Conservation (phyloP, 2,329 filamentous ascomycete species). For the Plectosphaerella plurivora region DNA sequence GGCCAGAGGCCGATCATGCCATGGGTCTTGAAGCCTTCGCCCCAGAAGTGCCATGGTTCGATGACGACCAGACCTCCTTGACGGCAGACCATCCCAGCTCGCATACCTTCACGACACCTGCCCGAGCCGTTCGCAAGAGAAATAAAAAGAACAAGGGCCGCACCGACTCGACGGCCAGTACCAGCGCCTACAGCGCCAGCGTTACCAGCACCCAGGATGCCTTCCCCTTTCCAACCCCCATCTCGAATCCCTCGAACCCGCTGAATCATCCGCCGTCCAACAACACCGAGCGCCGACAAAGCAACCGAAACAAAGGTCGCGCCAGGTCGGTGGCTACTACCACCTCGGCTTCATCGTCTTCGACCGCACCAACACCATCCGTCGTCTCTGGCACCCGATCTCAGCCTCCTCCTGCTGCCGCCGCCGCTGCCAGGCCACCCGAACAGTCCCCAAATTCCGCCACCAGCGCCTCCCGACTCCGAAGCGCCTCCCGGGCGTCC, state of each 20-base stretch:
- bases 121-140: background rate
- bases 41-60: background rate
- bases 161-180: conserved; percentile 2
- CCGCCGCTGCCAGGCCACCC: background rate
- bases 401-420: background rate
- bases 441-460: background rate
- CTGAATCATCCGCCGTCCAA: conserved; percentile 1
- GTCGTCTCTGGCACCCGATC: background rate
- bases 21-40: background rate
- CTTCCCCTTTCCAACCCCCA: background rate
- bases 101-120: background rate
- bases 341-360: background rate
- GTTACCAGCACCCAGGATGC: background rate
- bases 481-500: conserved; percentile 22
- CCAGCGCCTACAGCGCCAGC: conserved; percentile 1
- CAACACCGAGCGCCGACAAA: conserved; percentile 3
- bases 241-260: conserved; percentile 6
- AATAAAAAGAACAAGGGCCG: conserved; percentile 8
- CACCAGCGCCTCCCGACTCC: conserved; percentile 11
- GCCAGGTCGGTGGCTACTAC: conserved; percentile 1
- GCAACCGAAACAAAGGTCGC: background rate
- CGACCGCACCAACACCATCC: background rate
- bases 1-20: too few species aligned
- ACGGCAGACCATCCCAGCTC: background rate
- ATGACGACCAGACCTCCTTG: background rate